phyloP scores from a whole-genome alignment of 1,284 basidiomycete genomes.

The Cryptococcus sp. region DNA sequence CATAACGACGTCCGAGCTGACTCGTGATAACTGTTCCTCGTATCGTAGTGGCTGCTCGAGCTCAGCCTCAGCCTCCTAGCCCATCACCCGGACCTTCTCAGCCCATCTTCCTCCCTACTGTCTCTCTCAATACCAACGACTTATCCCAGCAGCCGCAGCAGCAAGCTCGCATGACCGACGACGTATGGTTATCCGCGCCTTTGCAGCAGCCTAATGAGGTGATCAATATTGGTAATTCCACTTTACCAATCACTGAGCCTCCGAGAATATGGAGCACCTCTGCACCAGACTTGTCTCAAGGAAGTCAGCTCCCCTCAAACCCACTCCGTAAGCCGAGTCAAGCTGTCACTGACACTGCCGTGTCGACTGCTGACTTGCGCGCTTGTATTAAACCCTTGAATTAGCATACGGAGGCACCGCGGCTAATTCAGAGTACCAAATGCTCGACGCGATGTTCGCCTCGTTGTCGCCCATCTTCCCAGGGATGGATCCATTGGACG shows the following conservation, averaged over 20 bases:
- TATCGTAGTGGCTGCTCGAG: background rate
- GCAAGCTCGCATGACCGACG: constrained; percentile 19
- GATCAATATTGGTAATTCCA: too few species aligned
- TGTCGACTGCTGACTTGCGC: background rate
- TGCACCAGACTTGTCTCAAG: too few species aligned
- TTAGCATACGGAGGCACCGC: constrained; percentile 20
- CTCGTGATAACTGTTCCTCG: too few species aligned
- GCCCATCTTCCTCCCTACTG: constrained; percentile 6
- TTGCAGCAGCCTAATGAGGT: constrained; percentile 1
- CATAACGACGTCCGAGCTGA: too few species aligned
- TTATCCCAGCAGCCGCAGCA: constrained; percentile 2
- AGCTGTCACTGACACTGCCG: too few species aligned
- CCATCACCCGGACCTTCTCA: constrained; percentile 5
- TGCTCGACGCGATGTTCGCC: constrained; percentile 49
- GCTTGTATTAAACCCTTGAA: background rate
- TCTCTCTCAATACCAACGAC: too few species aligned
- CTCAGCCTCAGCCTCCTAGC: constrained; percentile 6
- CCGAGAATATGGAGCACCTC: too few species aligned
- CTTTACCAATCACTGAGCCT: too few species aligned
- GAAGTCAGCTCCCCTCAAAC: too few species aligned
- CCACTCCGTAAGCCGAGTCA: too few species aligned
- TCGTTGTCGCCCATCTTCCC: constrained; percentile 43
- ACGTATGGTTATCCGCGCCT: constrained; percentile 32
- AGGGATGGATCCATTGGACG: constrained; percentile 16
- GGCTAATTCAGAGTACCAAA: constrained; percentile 35